Evolutionary conservation across 1,139 yeast genomes (phyloP).

Genomic region (Hyphopichia burtonii): DNA sequence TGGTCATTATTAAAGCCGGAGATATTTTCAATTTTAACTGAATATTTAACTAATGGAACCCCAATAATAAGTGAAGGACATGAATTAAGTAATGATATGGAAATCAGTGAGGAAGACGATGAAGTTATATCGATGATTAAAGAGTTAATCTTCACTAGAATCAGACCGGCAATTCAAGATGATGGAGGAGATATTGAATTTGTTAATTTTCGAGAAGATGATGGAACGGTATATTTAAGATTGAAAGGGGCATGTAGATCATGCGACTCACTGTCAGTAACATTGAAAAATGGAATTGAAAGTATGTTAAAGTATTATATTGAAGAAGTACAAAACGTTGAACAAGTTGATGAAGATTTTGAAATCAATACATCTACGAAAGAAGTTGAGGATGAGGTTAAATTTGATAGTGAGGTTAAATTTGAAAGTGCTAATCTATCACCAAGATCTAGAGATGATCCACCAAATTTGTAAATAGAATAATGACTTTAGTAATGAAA

Average conservation of each 20-base stretch:
- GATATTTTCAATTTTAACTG: slow-evolving; percentile 80
- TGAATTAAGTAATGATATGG: slow-evolving; percentile 34
- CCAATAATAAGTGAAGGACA: slow-evolving; percentile 46
- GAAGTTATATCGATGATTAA: slow-evolving; percentile 88
- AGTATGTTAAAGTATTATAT: slow-evolving; percentile 79
- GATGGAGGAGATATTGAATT: slow-evolving; percentile 85
- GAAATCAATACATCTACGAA: slow-evolving; percentile 8
- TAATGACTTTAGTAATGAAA: too few species aligned
- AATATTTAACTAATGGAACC: slow-evolving; percentile 75
- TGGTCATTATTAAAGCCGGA: slow-evolving; percentile 90
- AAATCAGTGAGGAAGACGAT: slow-evolving; percentile 58
- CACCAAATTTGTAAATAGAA: slow-evolving; percentile 40
- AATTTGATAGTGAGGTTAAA: slow-evolving; percentile 10
- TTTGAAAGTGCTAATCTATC: slow-evolving; percentile 21
- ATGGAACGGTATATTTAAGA: slow-evolving; percentile 65
- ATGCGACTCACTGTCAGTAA: slow-evolving; percentile 73
- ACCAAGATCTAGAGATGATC: slow-evolving; percentile 37
- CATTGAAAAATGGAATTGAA: slow-evolving; percentile 77
- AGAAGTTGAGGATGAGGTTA: slow-evolving; percentile 51
- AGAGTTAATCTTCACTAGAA: slow-evolving; percentile 89
- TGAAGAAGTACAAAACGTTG: slow-evolving; percentile 71
- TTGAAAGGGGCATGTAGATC: slow-evolving; percentile 79
- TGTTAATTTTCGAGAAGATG: slow-evolving; percentile 58
- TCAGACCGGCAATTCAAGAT: slow-evolving; percentile 89
- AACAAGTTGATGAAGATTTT: slow-evolving; percentile 49